Evolutionary conservation across 2,329 filamentous ascomycete genomes (phyloP).

Genomic region (Cadophora sp.): DNA sequence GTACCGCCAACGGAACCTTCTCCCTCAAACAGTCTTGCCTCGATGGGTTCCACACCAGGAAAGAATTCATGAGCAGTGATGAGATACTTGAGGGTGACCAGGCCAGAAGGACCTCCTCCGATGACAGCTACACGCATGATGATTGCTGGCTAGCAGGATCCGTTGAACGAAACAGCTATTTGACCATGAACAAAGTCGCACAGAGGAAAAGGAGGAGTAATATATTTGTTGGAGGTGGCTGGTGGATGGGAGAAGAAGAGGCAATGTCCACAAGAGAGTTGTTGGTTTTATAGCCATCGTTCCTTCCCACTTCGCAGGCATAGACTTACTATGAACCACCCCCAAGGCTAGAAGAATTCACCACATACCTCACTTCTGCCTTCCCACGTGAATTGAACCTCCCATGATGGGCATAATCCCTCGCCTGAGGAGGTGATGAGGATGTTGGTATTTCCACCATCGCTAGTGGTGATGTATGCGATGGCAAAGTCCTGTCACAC

Average conservation of each 20-base stretch:
- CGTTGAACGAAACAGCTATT: background rate
- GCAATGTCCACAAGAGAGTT: background rate
- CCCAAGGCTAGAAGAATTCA: background rate
- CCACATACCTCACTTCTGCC: background rate
- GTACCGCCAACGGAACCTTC: constrained; percentile 54
- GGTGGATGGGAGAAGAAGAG: background rate
- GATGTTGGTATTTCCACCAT: background rate
- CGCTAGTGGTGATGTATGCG: background rate
- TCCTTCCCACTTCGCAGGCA: background rate
- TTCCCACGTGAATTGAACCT: background rate
- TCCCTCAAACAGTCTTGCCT: constrained; percentile 53
- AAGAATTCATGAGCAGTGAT: constrained; percentile 48
- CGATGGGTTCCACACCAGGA: constrained; percentile 45
- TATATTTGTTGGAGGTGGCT: background rate
- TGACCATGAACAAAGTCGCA: background rate
- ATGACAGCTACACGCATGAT: constrained; percentile 48
- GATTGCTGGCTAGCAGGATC: background rate
- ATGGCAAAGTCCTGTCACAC: background rate
- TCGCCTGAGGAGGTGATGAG: background rate
- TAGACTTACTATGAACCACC: background rate
- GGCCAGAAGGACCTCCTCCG: constrained; percentile 52
- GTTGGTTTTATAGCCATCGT: background rate
- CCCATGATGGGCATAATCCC: background rate
- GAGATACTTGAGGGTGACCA: constrained; percentile 51
- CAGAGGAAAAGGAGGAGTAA: background rate